Percentiles rank a stretch among this genome's conserved stretches.
Conservation (phyloP, 768 basidiomycete genomes). For the Cystofilobasidium bisporidii region DNA sequence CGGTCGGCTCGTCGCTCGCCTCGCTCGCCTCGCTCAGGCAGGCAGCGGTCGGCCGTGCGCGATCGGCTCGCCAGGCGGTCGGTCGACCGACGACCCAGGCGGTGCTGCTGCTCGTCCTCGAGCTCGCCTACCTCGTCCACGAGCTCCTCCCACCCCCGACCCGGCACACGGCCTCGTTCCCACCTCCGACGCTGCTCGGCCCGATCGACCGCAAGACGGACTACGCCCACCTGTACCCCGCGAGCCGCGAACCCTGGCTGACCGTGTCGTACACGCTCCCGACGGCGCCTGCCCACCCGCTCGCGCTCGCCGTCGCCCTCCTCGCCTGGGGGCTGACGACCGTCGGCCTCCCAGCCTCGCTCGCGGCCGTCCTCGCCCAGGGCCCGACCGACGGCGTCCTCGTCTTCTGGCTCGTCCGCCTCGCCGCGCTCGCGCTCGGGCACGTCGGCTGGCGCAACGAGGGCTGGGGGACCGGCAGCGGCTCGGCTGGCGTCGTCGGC, state of each 20-base stretch:
- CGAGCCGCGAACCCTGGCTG: slow-evolving; percentile 4
- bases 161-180: slow-evolving; percentile 1
- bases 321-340: neutral
- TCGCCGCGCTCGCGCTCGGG: slow-evolving; percentile 2
- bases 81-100: neutral
- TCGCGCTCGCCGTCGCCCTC: neutral
- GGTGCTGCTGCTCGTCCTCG: neutral
- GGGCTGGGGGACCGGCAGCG: slow-evolving; percentile 1
- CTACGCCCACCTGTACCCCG: neutral
- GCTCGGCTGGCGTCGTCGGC: neutral
- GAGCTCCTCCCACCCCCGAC: neutral
- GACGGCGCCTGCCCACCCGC: neutral
- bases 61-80: slow-evolving; percentile 3
- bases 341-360: neutral
- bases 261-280: neutral
- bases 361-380: neutral
- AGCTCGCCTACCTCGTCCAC: neutral
- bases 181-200: neutral
- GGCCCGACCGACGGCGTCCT: neutral
- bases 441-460: neutral
- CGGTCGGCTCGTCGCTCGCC: too few relatives aligned
- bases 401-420: slow-evolving; percentile 10
- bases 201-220: slow-evolving; percentile 9
- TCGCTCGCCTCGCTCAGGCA: neutral
- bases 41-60: neutral